Evolutionary conservation across 139 green algal species (phyloP), one percentile per base, ranked within the genome.

Genomic region (Auxenochlorella pyrenoidosa): DNA sequence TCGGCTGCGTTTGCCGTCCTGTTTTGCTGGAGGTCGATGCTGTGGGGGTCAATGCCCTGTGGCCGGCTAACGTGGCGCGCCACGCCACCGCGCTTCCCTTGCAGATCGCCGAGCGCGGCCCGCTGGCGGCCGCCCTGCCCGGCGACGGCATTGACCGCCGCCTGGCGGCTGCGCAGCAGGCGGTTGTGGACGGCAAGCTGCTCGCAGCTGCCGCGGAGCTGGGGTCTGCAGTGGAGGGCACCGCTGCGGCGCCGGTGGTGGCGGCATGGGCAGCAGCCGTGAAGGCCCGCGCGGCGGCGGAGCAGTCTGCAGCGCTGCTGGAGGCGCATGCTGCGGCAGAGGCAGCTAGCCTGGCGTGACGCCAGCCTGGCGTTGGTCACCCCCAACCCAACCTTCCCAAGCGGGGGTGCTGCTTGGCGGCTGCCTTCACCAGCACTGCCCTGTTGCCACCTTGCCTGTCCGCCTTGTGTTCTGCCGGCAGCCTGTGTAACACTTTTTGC

Each of bases 281-380:
- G 43, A 77, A 76, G 19, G 43, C 36, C 28, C 76, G 88, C 6
- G 81, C 41, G 32, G 30, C 47, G 28, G 90, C 88, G 34, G 88
- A 92, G 77, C 87, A 91, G 84, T 76, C 85, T 34, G 54, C 84
- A 8, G 44, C 58, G 75, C 66, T 93, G 73, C 63, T 93, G 68
- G 72, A 91, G 75, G 90, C 88, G 13, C 88, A 90, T 34, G 88
- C 90, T 5, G 66, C 88, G 16, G 76, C 82, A 21, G 63, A 83
- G 40, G 60, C 66, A 10, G 85, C 86, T 54, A 82, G 44, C 51
- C 88, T 91, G 38, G 82, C 82, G 5, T 85, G 86, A 87, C 22
- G n/a, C 22, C 54, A 63, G 54, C 54, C 54, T 63, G 54, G 54
- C 54, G 12, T 10, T 54, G 47, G 8, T 18, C 47, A 54, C 47